Percentiles rank a stretch among this genome's conserved stretches.
Conservation (phyloP, 768 basidiomycete genomes). For the Tulasnella sp. region DNA sequence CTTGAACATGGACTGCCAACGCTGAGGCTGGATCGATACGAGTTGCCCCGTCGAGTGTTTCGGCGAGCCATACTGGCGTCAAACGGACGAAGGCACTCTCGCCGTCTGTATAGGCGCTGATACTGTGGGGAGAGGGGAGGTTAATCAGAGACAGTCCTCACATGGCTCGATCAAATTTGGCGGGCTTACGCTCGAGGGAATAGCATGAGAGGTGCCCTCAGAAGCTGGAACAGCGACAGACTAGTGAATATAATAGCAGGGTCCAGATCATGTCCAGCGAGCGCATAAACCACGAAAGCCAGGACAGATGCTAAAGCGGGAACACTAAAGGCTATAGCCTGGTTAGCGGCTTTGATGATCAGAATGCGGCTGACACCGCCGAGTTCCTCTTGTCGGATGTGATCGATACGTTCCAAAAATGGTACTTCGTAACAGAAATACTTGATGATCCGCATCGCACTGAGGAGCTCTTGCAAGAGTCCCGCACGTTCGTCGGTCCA, state of each 20-base stretch:
- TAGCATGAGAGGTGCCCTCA: slow-evolving; percentile 64
- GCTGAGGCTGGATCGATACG: slow-evolving; percentile 40
- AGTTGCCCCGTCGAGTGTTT: slow-evolving; percentile 37
- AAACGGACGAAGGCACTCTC: slow-evolving; percentile 52
- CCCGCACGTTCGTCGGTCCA: slow-evolving; percentile 90
- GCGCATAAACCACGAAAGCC: slow-evolving; percentile 58
- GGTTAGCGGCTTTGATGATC: slow-evolving; percentile 57
- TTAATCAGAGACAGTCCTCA: slow-evolving; percentile 25
- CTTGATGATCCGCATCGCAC: slow-evolving; percentile 88
- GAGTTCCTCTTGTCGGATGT: slow-evolving; percentile 49
- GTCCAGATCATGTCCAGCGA: slow-evolving; percentile 47
- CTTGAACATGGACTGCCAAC: slow-evolving; percentile 43
- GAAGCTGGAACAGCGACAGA: slow-evolving; percentile 54
- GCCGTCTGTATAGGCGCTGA: slow-evolving; percentile 58
- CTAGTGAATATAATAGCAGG: slow-evolving; percentile 62
- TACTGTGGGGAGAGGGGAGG: slow-evolving; percentile 28
- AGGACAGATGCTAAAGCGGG: slow-evolving; percentile 60
- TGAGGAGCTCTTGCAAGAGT: slow-evolving; percentile 78
- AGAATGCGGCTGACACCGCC: slow-evolving; percentile 49
- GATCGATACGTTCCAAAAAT: slow-evolving; percentile 56
- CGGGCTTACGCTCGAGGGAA: slow-evolving; percentile 38
- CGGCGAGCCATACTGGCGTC: slow-evolving; percentile 47
- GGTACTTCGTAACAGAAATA: slow-evolving; percentile 67
- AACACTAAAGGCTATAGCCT: slow-evolving; percentile 49
- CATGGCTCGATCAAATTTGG: slow-evolving; percentile 23